These are phyloP conservation scores for Rubroboletus pulcherrimus DNA, from an alignment of 768 basidiomycete genomes.

Conservation along the genomic window DNA sequence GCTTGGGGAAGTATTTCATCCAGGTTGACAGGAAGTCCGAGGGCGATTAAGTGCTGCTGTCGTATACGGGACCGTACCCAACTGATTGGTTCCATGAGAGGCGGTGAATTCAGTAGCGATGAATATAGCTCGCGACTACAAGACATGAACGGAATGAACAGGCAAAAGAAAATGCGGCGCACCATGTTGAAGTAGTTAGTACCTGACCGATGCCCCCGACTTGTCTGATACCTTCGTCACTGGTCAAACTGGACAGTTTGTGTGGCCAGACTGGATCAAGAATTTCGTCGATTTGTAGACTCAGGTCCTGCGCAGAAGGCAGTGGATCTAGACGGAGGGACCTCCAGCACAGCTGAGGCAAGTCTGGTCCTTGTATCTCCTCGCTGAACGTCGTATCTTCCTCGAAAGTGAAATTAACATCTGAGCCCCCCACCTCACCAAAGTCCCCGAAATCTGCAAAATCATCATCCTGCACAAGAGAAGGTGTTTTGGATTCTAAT, in stretches of 20 bases:
- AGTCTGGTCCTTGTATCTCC: constrained; percentile 31
- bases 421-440: constrained; percentile 53
- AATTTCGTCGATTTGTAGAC: constrained; percentile 60
- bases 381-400: constrained; percentile 23
- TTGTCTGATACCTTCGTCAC: constrained; percentile 72
- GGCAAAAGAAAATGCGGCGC: constrained; percentile 12
- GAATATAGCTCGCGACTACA: constrained; percentile 77
- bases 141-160: constrained; percentile 20
- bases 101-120: constrained; percentile 64
- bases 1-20: constrained; percentile 82
- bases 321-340: constrained; percentile 63
- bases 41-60: constrained; percentile 83
- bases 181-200: constrained; percentile 75
- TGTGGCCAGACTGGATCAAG: constrained; percentile 64
- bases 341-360: constrained; percentile 50
- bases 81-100: constrained; percentile 79
- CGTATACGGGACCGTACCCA: constrained; percentile 93
- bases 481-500: constrained; percentile 41
- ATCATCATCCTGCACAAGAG: constrained; percentile 56
- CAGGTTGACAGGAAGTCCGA: constrained; percentile 92
- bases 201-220: constrained; percentile 79
- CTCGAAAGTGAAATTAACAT: constrained; percentile 37
- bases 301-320: constrained; percentile 53
- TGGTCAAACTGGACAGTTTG: constrained; percentile 50
- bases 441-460: constrained; percentile 90